phyloP scores from a whole-genome alignment of 2,329 filamentous ascomycete species.

The Trichoderma sp. region DNA sequence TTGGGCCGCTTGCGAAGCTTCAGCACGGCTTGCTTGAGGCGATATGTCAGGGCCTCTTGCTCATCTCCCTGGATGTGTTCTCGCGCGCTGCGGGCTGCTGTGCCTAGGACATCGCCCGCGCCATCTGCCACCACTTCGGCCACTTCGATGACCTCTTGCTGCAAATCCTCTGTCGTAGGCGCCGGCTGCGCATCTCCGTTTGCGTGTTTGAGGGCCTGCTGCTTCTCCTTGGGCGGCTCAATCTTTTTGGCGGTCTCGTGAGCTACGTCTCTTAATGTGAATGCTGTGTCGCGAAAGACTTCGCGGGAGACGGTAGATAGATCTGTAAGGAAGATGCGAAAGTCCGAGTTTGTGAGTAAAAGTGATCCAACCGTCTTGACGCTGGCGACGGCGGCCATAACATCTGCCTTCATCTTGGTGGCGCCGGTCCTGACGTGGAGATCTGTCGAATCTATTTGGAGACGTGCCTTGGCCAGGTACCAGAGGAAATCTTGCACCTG shows the following conservation, averaged over 20 bases:
- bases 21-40: conserved; percentile 72
- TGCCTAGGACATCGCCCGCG: conserved; percentile 50
- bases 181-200: conserved; percentile 42
- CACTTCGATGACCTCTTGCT: conserved; percentile 56
- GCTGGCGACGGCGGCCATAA: conserved; percentile 63
- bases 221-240: conserved; percentile 64
- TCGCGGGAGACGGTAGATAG: conserved; percentile 75
- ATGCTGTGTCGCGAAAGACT: conserved; percentile 82
- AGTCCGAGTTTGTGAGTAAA: conserved; percentile 87
- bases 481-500: conserved; percentile 91
- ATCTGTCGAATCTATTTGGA: conserved; percentile 41
- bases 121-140: conserved; percentile 54
- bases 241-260: conserved; percentile 71
- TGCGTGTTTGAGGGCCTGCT: conserved; percentile 47
- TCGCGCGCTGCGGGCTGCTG: conserved; percentile 67
- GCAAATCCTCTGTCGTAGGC: conserved; percentile 63
- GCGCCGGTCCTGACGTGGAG: conserved; percentile 30
- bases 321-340: conserved; percentile 81
- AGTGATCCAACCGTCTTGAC: conserved; percentile 78
- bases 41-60: conserved; percentile 67
- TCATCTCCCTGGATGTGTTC: conserved; percentile 73
- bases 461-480: conserved; percentile 72
- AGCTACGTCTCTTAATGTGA: conserved; percentile 73
- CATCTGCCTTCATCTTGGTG: conserved; percentile 36
- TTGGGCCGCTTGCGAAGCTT: conserved; percentile 74